phyloP scores from a whole-genome alignment of 1,284 basidiomycete species.

The Malassezia caprae region DNA sequence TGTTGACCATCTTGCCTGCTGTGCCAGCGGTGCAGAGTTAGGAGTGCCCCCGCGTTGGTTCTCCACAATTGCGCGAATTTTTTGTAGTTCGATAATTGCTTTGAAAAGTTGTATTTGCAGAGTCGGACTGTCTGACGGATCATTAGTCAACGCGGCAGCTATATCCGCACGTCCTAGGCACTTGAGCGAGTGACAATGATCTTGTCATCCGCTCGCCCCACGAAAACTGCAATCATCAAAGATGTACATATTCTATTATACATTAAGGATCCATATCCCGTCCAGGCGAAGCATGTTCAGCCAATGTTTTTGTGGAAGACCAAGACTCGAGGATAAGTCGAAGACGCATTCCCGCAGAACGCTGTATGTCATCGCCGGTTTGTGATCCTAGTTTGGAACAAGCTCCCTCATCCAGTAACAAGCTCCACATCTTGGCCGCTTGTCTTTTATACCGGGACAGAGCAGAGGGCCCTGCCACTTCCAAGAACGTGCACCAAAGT shows the following conservation, averaged over 20 bases:
- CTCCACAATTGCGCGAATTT: background rate
- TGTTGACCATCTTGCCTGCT: slow-evolving; percentile 13
- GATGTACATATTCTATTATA: slow-evolving; percentile 1
- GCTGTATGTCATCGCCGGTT: slow-evolving; percentile 21
- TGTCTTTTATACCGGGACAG: slow-evolving; percentile 32
- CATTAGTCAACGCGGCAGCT: no score
- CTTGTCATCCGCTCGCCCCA: background rate
- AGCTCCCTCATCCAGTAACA: slow-evolving; percentile 33
- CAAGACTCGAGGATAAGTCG: slow-evolving; percentile 46
- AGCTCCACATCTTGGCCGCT: slow-evolving; percentile 27
- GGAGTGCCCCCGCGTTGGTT: background rate
- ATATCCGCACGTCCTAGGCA: no score
- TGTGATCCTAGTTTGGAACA: slow-evolving; percentile 22
- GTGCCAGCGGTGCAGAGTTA: background rate
- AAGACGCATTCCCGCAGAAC: slow-evolving; percentile 36
- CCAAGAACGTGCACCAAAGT: slow-evolving; percentile 37
- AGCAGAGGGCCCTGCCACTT: slow-evolving; percentile 29
- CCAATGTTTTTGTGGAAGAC: slow-evolving; percentile 24
- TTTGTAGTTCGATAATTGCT: background rate
- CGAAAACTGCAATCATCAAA: background rate
- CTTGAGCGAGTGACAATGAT: no score
- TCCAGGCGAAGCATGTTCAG: slow-evolving; percentile 10
- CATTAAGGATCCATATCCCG: slow-evolving; percentile 11
- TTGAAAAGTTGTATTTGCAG: background rate
- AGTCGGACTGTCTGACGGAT: background rate